Conservation (phyloP, 2,329 filamentous ascomycete genomes). For the Endoconidiophora polonica region DNA sequence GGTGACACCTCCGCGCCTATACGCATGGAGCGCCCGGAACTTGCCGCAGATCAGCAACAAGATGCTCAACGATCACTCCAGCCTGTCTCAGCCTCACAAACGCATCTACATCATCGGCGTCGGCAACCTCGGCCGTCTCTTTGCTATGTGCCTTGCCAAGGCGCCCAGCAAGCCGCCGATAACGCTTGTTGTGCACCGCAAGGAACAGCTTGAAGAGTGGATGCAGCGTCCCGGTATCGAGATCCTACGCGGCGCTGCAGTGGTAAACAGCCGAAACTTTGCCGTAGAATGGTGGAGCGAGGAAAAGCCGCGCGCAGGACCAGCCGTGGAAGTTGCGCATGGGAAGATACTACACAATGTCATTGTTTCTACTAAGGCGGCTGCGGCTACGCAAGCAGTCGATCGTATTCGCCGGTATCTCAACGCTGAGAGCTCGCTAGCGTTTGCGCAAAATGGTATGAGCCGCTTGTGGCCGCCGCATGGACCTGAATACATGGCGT, state of each 20-base stretch:
- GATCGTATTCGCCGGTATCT: constrained; percentile 44
- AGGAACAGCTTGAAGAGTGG: constrained; percentile 33
- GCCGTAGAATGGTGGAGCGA: constrained; percentile 39
- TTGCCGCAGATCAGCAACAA: neutral
- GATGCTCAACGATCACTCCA: constrained; percentile 12
- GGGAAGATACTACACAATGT: constrained; percentile 46
- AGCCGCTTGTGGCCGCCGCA: constrained; percentile 44
- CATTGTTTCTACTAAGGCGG: constrained; percentile 63
- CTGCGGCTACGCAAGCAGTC: constrained; percentile 45
- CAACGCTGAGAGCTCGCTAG: constrained; percentile 50
- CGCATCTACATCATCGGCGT: constrained; percentile 64
- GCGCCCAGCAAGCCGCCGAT: constrained; percentile 48
- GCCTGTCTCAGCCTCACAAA: constrained; percentile 6
- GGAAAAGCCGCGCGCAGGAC: constrained; percentile 22
- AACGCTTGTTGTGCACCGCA: constrained; percentile 62
- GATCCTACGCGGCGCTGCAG: constrained; percentile 22
- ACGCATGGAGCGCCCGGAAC: constrained; percentile 12
- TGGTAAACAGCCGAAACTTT: constrained; percentile 23
- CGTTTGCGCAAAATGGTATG: constrained; percentile 80
- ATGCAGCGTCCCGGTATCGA: constrained; percentile 26
- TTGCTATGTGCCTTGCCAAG: constrained; percentile 54
- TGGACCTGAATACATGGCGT: constrained; percentile 26
- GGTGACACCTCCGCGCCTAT: constrained; percentile 8
- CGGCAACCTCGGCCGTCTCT: constrained; percentile 66
- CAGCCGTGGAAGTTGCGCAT: constrained; percentile 24